A percentile compares a stretch with the other conserved stretches of the same genome.
Conservation (phyloP, 108 stramenopile genomes). For the Epithemia pelagica region DNA sequence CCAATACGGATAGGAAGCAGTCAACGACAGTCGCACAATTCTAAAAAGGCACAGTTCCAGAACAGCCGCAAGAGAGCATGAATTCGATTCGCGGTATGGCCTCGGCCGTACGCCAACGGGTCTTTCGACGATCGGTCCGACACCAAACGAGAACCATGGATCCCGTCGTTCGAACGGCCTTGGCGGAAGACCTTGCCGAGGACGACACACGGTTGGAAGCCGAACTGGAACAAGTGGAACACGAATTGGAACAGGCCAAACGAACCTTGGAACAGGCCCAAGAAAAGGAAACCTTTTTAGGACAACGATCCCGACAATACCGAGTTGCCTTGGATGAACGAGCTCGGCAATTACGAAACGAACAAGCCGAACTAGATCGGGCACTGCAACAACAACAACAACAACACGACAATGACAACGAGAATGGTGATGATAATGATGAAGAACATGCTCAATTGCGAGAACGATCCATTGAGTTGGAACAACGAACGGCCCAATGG, state of each 20-base stretch:
- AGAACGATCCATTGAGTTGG: not conserved
- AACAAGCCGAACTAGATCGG: not conserved
- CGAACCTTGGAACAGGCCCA: not conserved
- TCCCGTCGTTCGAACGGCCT: not conserved
- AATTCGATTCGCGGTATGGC: not conserved
- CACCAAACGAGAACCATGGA: not conserved
- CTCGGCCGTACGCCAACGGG: not conserved
- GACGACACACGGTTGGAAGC: not conserved
- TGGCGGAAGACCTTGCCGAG: not conserved
- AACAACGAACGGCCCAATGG: not conserved
- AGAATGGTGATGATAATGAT: not conserved
- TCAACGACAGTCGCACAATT: too few relatives aligned
- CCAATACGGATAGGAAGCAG: too few relatives aligned
- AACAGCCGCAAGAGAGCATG: too few relatives aligned
- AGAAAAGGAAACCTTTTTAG: conserved; percentile 2
- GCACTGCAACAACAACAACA: not conserved
- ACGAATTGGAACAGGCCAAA: not conserved
- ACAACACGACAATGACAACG: not conserved
- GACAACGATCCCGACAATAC: conserved; percentile 4
- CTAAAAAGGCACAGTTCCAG: too few relatives aligned
- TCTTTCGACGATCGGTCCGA: not conserved
- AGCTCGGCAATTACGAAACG: not conserved
- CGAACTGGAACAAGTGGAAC: not conserved
- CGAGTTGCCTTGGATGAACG: conserved; percentile 6
- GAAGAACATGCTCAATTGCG: not conserved